phyloP scores from a whole-genome alignment of 2,329 filamentous ascomycete genomes.

The Zymoseptoria tritici region DNA sequence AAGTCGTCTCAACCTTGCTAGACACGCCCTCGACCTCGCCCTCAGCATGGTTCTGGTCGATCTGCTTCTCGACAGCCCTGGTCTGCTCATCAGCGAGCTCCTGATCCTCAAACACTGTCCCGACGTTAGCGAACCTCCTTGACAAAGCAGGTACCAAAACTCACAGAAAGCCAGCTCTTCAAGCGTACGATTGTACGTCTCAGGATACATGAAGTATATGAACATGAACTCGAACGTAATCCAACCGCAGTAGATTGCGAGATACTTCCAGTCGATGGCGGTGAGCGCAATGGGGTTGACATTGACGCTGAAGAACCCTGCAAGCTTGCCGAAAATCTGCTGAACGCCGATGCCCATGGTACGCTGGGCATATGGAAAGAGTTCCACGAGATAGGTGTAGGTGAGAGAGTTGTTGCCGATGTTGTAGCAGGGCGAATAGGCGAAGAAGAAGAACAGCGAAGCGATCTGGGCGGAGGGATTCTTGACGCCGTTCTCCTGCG shows the following conservation, averaged over 20 bases:
- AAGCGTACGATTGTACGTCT: constrained; percentile 36
- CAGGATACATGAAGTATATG: constrained; percentile 42
- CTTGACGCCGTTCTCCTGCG: constrained; percentile 23
- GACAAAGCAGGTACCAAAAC: constrained; percentile 6
- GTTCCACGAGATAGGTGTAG: constrained; percentile 54
- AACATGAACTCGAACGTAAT: constrained; percentile 36
- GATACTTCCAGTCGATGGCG: constrained; percentile 39
- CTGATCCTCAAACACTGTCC: constrained; percentile 22
- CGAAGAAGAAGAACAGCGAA: constrained; percentile 39
- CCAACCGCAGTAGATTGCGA: constrained; percentile 39
- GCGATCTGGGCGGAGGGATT: constrained; percentile 33
- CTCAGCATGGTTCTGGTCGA: not conserved
- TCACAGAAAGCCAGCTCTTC: constrained; percentile 42
- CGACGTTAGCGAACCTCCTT: not conserved
- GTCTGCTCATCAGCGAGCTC: constrained; percentile 27
- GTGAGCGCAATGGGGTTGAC: constrained; percentile 42
- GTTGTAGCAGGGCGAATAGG: constrained; percentile 54
- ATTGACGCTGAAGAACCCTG: constrained; percentile 45
- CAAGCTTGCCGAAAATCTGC: constrained; percentile 47
- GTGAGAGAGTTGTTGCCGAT: constrained; percentile 60
- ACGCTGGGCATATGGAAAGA: constrained; percentile 52
- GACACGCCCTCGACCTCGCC: not conserved
- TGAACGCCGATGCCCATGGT: constrained; percentile 53
- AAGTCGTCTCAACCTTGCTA: not conserved
- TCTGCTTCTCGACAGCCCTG: constrained; percentile 24